phyloP scores from a whole-genome alignment of 2,329 filamentous ascomycete genomes.

The Alternaria triticina region DNA sequence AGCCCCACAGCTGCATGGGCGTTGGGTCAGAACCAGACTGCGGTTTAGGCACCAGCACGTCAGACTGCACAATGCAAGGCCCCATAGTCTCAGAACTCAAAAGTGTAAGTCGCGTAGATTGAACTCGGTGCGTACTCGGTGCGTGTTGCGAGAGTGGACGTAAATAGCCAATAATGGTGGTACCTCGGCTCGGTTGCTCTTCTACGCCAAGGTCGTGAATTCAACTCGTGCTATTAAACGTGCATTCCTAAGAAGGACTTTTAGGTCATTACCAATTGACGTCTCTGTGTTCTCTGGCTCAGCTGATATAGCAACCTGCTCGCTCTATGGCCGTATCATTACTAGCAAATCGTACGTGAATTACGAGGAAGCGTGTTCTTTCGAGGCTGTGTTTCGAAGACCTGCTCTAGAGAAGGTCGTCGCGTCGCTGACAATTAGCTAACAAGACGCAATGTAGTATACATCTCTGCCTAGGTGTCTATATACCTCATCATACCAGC shows the following conservation, averaged over 20 bases:
- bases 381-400: not conserved
- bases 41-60: not conserved
- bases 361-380: not conserved
- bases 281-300: not conserved
- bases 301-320: not conserved
- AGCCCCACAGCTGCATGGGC: constrained; percentile 19
- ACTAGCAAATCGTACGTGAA: not conserved
- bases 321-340: not conserved
- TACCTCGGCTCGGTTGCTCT: constrained; percentile 11
- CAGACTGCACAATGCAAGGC: not conserved
- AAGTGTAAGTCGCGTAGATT: not conserved
- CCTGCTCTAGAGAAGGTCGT: not conserved
- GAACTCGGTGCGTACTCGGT: not conserved
- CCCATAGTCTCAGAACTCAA: not conserved
- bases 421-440: not conserved
- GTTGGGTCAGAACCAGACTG: constrained; percentile 3
- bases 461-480: not conserved
- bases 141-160: not conserved
- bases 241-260: not conserved
- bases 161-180: not conserved
- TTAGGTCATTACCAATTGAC: not conserved
- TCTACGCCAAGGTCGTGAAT: constrained; percentile 5
- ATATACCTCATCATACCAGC: not conserved
- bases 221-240: not conserved
- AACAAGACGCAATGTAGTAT: not conserved